These are phyloP conservation scores for Podospora sp. DNA, from an alignment of 495 filamentous ascomycete species.

Conservation along the genomic window DNA sequence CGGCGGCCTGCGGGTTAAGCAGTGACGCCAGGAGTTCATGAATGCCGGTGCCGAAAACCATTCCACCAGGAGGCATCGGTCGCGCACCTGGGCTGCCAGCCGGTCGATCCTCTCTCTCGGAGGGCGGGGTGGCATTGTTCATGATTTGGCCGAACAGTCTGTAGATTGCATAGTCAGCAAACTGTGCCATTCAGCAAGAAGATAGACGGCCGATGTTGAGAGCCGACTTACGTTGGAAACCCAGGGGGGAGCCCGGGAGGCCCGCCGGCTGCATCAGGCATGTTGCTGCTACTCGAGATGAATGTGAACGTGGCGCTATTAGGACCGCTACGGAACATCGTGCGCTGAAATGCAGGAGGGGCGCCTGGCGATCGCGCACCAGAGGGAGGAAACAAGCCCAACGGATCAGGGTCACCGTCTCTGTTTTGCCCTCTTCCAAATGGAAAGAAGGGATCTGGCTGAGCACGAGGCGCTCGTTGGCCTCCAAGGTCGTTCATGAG, in stretches of 20 bases:
- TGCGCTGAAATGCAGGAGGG: conserved; percentile 16
- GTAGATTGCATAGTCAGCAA: conserved; percentile 1
- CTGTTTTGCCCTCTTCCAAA: background rate
- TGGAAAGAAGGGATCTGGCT: conserved; percentile 7
- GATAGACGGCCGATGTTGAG: background rate
- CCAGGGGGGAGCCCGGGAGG: conserved; percentile 10
- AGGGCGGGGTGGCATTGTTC: conserved; percentile 18
- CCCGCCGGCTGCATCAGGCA: background rate
- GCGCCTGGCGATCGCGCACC: background rate
- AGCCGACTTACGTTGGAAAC: conserved; percentile 27
- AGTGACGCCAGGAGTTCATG: conserved; percentile 53
- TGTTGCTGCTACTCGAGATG: conserved; percentile 15
- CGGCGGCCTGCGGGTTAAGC: conserved; percentile 58
- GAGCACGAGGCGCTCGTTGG: conserved; percentile 4
- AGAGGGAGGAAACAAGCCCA: background rate
- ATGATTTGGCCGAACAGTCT: conserved; percentile 28
- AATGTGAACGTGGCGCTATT: conserved; percentile 40
- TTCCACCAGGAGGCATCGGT: background rate
- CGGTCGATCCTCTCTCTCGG: background rate
- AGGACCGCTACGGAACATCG: conserved; percentile 28
- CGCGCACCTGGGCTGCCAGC: conserved; percentile 12
- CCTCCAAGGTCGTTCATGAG: conserved; percentile 34
- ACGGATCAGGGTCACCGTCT: background rate
- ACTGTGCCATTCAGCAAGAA: background rate
- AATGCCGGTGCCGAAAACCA: conserved; percentile 33